Evolutionary conservation across 345 rosid species (phyloP).

Genomic region (Eucalyptus regnans): DNA sequence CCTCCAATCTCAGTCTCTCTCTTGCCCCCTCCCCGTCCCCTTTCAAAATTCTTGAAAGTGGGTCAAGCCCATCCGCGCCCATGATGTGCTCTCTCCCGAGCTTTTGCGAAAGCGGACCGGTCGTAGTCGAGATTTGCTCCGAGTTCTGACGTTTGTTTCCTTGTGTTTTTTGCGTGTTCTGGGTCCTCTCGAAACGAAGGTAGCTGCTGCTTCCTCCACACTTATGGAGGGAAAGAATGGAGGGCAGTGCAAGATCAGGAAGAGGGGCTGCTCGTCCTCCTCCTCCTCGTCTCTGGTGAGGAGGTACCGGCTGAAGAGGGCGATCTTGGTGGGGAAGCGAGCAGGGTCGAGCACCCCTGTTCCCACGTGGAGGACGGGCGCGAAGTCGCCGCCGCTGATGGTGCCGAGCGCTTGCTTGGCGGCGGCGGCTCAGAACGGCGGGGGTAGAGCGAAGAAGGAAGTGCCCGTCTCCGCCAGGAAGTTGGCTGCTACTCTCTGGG

Average conservation of each 20-base stretch:
- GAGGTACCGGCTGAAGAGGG: slow-evolving; percentile 67
- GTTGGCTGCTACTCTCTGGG: slow-evolving; percentile 88
- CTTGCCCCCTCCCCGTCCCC: not conserved
- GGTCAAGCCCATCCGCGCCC: not conserved
- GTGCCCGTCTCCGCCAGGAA: slow-evolving; percentile 61
- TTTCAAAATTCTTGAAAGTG: not conserved
- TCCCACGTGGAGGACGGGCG: slow-evolving; percentile 43
- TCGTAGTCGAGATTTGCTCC: not conserved
- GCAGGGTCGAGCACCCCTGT: slow-evolving; percentile 65
- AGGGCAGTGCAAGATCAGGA: slow-evolving; percentile 64
- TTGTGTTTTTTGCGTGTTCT: not conserved
- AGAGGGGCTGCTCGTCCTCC: slow-evolving; percentile 79
- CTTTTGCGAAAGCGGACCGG: not conserved
- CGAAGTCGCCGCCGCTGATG: slow-evolving; percentile 18
- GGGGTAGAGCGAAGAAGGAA: not conserved
- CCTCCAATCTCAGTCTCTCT: not conserved
- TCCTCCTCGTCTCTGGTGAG: slow-evolving; percentile 70
- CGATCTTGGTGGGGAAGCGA: slow-evolving; percentile 54
- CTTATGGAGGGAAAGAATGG: slow-evolving; percentile 20
- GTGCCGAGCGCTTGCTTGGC: not conserved
- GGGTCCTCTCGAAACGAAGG: not conserved
- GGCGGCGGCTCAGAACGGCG: not conserved
- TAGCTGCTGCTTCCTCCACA: not conserved
- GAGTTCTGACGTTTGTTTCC: not conserved
- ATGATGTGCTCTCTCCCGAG: not conserved